Evolutionary conservation across 2,329 filamentous ascomycete species (phyloP), one percentile per base, ranked within the genome.

Genomic region (Ceratocystis smalleyi): DNA sequence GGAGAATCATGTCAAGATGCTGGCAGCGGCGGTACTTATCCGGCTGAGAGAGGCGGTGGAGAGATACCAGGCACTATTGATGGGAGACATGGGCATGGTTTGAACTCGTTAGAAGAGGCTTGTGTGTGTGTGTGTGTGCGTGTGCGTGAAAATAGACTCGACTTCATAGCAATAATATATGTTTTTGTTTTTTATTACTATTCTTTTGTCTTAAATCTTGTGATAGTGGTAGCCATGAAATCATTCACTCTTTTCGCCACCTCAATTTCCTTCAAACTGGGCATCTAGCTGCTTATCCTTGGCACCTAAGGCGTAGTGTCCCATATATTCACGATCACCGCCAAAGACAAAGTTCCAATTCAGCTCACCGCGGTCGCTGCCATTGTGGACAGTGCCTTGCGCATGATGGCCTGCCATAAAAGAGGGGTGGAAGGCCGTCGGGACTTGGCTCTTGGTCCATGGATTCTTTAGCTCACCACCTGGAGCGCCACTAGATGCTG

Each of bases 21-120:
- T 94, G 70, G 86, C 88, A 3, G 89, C 89, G 0, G 88, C 85
- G 0, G 84, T 91, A 61, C 73, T 95, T 69, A 82, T 97, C 43
- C 86, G 86, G 71, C 78, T 91, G 69, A 82, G 85, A 59, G 91
- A 96, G 74, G 84, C 89, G 7, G 84, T 92, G 68, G 89, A 95
- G 71, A 87, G 84, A 74, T 91, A 91, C 71, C 87, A 91, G 73
- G 82, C 84, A 65, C 73, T 89, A 65, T 73, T 96, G 70, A 82
- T 94, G 76, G 91, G 91, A 1, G 82, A 89, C n/a, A 49, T 64
- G 45, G 32, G 40, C 17, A 57, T 57, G 27, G 32, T 57, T 27
- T 57, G 12, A 24, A 24, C 17, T 10, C 5, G 6, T n/a, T 15
- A 30, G 6, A 12, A 17, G 15, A 7, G 27, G 1, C 7, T 32